Percentiles rank a stretch among this genome's conserved stretches.
phyloP scores from a whole-genome alignment of 108 stramenopile genomes.

The Skeletonema marinoi region DNA sequence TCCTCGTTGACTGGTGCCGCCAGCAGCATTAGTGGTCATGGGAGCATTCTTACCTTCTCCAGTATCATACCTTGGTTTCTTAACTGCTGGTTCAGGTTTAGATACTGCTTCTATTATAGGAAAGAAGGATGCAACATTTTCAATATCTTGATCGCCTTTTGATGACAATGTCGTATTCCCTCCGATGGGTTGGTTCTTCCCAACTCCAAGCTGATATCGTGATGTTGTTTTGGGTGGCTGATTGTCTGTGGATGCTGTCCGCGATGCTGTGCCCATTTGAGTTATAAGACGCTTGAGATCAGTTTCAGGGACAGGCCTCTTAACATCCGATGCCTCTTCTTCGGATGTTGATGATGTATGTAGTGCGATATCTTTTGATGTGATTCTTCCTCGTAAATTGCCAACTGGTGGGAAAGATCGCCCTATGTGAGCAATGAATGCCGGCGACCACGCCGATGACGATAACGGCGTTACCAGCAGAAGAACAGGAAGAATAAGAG shows the following conservation, averaged over 20 bases:
- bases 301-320: not conserved
- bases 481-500: not conserved
- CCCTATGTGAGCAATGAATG: not conserved
- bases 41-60: slow-evolving; percentile 53
- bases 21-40: slow-evolving; percentile 1
- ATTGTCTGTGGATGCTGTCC: not conserved
- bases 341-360: not conserved
- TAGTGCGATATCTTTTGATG: not conserved
- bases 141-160: slow-evolving; percentile 7
- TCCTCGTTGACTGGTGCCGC: not conserved
- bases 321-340: not conserved
- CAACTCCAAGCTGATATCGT: slow-evolving; percentile 2
- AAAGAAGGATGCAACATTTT: not conserved
- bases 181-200: not conserved
- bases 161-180: not conserved
- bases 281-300: not conserved
- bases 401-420: not conserved
- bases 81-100: not conserved
- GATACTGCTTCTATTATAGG: slow-evolving; percentile 18
- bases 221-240: not conserved
- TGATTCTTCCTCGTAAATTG: not conserved
- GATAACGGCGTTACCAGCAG: not conserved
- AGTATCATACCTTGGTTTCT: slow-evolving; percentile 35
- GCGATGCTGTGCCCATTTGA: not conserved
- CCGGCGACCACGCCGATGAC: not conserved